These are phyloP conservation scores for Salix brachista DNA, from an alignment of 345 rosid species.

Conservation along the genomic window DNA sequence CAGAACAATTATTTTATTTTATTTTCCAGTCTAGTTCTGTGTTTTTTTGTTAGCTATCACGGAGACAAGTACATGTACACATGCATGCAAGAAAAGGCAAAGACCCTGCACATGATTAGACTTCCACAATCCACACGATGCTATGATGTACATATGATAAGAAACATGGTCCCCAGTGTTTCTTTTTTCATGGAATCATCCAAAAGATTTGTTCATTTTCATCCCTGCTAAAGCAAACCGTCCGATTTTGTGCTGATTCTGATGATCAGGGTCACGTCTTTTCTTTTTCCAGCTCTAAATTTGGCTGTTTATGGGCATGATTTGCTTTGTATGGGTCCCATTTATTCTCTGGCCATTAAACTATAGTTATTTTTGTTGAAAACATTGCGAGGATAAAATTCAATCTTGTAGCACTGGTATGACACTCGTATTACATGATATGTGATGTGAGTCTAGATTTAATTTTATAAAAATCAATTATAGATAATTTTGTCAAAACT, in stretches of 20 bases:
- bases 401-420: too few species aligned
- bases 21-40: neutral
- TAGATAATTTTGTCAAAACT: too few species aligned
- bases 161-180: neutral
- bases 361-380: too few species aligned
- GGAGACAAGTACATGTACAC: neutral
- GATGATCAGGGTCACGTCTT: neutral
- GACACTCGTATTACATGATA: too few species aligned
- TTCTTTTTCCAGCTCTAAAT: neutral
- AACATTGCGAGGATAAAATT: too few species aligned
- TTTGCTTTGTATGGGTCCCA: neutral
- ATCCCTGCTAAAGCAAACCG: neutral
- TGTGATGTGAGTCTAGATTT: too few species aligned
- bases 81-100: neutral
- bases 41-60: neutral
- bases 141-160: neutral
- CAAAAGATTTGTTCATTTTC: neutral
- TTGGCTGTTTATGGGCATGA: neutral
- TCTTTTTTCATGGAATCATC: neutral
- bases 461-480: too few species aligned
- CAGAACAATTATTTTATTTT: neutral
- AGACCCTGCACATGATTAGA: neutral
- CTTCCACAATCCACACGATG: neutral
- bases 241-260: neutral
- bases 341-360: too few species aligned